A percentile compares a stretch with the other conserved stretches of the same genome.
Evolutionary conservation across 148 eudicot genomes (phyloP).

Genomic region (Heliamphora exappendiculata): DNA sequence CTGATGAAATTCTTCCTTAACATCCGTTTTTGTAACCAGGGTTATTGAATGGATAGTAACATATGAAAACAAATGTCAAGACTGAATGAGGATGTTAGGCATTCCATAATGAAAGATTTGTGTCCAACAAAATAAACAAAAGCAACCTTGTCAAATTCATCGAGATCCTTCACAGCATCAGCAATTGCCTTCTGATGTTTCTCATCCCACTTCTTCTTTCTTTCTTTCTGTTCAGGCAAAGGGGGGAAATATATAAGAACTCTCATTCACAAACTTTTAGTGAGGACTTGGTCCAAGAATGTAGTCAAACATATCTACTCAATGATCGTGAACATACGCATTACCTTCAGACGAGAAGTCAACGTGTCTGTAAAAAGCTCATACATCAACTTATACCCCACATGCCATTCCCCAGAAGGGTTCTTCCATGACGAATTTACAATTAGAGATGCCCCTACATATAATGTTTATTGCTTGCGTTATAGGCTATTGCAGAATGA

Average conservation of each 20-base stretch:
- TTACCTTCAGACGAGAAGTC: constrained; percentile 87
- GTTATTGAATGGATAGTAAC: background rate
- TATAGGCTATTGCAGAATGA: background rate
- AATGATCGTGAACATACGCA: background rate
- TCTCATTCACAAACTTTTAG: background rate
- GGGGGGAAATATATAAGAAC: background rate
- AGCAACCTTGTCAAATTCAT: constrained; percentile 79
- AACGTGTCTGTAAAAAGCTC: constrained; percentile 77
- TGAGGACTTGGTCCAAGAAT: background rate
- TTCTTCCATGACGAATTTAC: constrained; percentile 89
- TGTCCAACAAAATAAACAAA: constrained; percentile 4
- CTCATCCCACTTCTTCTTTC: constrained; percentile 89
- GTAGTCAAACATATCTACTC: background rate
- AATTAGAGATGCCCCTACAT: constrained; percentile 59
- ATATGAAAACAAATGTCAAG: background rate
- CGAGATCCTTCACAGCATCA: constrained; percentile 62
- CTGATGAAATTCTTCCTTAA: background rate
- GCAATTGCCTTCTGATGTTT: constrained; percentile 87
- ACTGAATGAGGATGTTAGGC: background rate
- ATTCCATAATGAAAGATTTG: background rate
- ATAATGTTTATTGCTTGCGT: background rate
- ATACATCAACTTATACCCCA: constrained; percentile 79
- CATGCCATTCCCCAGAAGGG: constrained; percentile 95
- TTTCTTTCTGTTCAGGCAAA: constrained; percentile 57
- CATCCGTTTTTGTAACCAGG: background rate